Evolutionary conservation across 495 filamentous ascomycete genomes (phyloP).

Genomic region (Massariosphaeria phaeospora): DNA sequence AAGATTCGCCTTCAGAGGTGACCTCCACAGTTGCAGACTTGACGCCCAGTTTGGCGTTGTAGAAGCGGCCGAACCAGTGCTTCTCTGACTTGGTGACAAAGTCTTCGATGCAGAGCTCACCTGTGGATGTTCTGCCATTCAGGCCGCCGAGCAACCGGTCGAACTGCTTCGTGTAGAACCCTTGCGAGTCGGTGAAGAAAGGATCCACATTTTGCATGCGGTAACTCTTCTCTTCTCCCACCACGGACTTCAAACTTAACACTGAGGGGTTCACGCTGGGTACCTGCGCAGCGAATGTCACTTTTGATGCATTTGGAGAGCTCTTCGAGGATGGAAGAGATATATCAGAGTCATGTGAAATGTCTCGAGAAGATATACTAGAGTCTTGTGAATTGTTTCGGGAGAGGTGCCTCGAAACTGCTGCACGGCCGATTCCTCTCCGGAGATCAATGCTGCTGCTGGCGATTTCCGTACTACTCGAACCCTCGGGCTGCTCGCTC

Average conservation of each 20-base stretch:
- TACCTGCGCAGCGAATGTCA: neutral
- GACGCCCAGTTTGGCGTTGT: conserved; percentile 48
- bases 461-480: neutral
- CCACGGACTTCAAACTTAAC: conserved; percentile 48
- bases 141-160: conserved; percentile 52
- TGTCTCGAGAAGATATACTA: conserved; percentile 4
- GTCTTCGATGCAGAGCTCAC: conserved; percentile 57
- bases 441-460: neutral
- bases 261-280: conserved; percentile 39
- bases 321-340: neutral
- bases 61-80: conserved; percentile 57
- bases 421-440: neutral
- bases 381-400: conserved; percentile 18
- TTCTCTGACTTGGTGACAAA: conserved; percentile 60
- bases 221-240: conserved; percentile 59
- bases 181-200: conserved; percentile 62
- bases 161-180: conserved; percentile 54
- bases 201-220: conserved; percentile 61
- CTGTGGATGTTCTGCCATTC: conserved; percentile 51
- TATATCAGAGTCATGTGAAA: conserved; percentile 11
- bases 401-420: neutral
- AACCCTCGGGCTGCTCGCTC: neutral
- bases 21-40: conserved; percentile 9
- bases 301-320: neutral
- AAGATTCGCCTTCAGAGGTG: neutral